Percentiles rank a stretch among this genome's conserved stretches.
Evolutionary conservation across 225 moss, liverwort and hornwort genomes (phyloP).

Genomic region (Asterella californica): DNA sequence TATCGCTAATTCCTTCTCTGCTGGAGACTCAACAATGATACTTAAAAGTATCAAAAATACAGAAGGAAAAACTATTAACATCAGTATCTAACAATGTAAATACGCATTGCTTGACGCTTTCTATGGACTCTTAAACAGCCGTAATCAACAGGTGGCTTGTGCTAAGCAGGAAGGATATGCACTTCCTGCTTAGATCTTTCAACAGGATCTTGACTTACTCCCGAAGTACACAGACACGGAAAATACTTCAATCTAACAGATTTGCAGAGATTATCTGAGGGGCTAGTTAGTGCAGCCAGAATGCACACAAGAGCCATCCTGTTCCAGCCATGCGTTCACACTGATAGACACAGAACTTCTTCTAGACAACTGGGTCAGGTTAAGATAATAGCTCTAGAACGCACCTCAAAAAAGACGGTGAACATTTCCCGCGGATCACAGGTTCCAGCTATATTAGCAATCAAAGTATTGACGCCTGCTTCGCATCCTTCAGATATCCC

Average conservation of each 20-base stretch:
- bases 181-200: neutral
- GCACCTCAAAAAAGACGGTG: slow-evolving; percentile 40
- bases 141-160: neutral
- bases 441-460: slow-evolving; percentile 25
- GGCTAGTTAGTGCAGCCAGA: neutral
- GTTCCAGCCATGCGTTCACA: too few species aligned
- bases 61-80: too few species aligned
- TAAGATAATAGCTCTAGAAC: too few species aligned
- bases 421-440: slow-evolving; percentile 45
- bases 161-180: neutral
- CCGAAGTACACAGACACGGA: neutral
- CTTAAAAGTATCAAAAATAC: too few species aligned
- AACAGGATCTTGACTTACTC: neutral
- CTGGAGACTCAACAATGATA: too few species aligned
- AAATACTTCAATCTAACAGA: neutral
- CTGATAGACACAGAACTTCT: too few species aligned
- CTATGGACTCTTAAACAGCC: neutral
- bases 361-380: too few species aligned
- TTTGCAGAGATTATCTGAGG: neutral
- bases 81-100: too few species aligned
- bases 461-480: slow-evolving; percentile 19
- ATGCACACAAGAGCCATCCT: neutral
- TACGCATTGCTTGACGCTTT: too few species aligned
- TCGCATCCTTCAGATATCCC: slow-evolving; percentile 36
- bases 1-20: too few species aligned